These are phyloP conservation scores for Aspergillus sp. DNA, from an alignment of 2,329 filamentous ascomycete species.

Conservation along the genomic window DNA sequence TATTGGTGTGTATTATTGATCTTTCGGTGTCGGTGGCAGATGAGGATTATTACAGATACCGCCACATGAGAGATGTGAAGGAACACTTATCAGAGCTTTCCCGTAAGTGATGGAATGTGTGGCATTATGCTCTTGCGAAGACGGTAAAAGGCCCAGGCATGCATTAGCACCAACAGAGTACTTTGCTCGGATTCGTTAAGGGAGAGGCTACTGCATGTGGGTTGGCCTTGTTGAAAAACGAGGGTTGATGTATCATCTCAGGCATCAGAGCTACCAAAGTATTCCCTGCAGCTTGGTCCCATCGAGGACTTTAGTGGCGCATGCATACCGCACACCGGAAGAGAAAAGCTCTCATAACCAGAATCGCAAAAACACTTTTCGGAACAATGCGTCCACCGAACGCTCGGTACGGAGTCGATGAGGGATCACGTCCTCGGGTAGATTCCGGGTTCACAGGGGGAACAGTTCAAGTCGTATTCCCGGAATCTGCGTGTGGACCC, in stretches of 20 bases:
- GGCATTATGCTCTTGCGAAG: slow-evolving; percentile 4
- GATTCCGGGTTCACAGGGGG: background rate
- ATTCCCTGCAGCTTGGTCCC: background rate
- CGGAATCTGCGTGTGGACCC: background rate
- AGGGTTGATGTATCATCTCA: slow-evolving; percentile 20
- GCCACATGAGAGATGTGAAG: slow-evolving; percentile 1
- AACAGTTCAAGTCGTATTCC: background rate
- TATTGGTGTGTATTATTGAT: background rate
- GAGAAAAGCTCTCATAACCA: background rate
- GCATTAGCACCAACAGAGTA: slow-evolving; percentile 20
- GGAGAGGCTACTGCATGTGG: slow-evolving; percentile 18
- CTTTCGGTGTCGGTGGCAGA: background rate
- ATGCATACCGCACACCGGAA: background rate
- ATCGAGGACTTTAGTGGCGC: background rate
- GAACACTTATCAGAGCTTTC: background rate
- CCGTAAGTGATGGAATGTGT: background rate
- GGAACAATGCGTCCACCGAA: background rate
- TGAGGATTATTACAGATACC: background rate
- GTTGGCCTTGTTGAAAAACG: slow-evolving; percentile 16
- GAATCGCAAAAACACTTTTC: background rate
- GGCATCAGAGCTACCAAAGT: background rate
- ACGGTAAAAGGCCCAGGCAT: slow-evolving; percentile 8
- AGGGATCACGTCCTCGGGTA: background rate
- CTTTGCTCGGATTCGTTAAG: slow-evolving; percentile 9
- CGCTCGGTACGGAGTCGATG: background rate